Conservation (phyloP, 495 filamentous ascomycete species). For the Aspergillus biplanus region DNA sequence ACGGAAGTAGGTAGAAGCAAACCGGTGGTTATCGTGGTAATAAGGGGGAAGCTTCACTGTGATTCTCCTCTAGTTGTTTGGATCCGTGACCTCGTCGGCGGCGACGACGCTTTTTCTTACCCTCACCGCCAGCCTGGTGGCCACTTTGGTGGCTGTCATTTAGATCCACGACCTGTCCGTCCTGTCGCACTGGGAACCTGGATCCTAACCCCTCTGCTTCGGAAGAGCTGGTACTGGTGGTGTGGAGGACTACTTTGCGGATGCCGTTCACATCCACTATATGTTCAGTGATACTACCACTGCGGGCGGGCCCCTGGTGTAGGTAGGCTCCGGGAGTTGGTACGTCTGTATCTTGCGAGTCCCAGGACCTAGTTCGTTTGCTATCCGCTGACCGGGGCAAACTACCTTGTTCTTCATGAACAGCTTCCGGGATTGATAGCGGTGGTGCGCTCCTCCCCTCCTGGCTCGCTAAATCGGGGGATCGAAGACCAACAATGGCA, state of each 20-base stretch:
- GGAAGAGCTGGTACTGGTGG: constrained; percentile 59
- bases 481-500: constrained; percentile 38
- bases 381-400: constrained; percentile 26
- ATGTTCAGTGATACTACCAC: constrained; percentile 89
- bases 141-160: constrained; percentile 16
- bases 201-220: constrained; percentile 32
- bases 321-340: constrained; percentile 33
- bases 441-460: constrained; percentile 33
- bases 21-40: constrained; percentile 14
- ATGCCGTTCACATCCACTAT: constrained; percentile 80
- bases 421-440: constrained; percentile 42
- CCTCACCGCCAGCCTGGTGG: constrained; percentile 21
- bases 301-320: constrained; percentile 63
- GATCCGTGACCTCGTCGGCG: constrained; percentile 31
- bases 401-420: constrained; percentile 43
- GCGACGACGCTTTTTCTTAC: constrained; percentile 38
- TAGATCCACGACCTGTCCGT: constrained; percentile 20
- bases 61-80: constrained; percentile 16
- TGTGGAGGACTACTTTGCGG: constrained; percentile 82
- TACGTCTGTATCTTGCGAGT: constrained; percentile 27
- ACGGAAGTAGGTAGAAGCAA: not conserved
- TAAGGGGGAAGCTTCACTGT: constrained; percentile 31
- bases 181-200: constrained; percentile 24
- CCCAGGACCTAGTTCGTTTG: constrained; percentile 41
- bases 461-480: constrained; percentile 30